These are phyloP conservation scores for Floccularia luteovirens DNA, from an alignment of 768 basidiomycete genomes.

Conservation along the genomic window DNA sequence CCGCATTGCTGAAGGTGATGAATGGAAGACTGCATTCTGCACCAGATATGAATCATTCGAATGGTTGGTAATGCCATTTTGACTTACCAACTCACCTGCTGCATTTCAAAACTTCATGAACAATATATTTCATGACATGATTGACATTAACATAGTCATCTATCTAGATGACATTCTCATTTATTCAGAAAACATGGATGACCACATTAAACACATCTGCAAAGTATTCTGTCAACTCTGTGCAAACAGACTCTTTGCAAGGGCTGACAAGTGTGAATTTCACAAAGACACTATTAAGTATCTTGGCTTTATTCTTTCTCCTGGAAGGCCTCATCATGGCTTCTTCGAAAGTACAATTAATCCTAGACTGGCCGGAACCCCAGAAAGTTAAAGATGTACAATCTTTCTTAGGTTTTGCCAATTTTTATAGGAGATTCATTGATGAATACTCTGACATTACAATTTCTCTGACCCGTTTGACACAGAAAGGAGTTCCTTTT, in stretches of 20 bases:
- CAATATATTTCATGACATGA: too few relatives aligned
- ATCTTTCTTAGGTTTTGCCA: constrained; percentile 35
- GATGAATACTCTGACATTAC: constrained; percentile 22
- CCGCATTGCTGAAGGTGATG: constrained; percentile 24
- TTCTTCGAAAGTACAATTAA: background rate
- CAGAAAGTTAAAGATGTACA: constrained; percentile 21
- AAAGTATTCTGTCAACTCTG: too few relatives aligned
- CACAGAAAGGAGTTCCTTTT: constrained; percentile 1
- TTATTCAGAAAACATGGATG: constrained; percentile 5
- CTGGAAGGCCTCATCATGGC: constrained; percentile 8
- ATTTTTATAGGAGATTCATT: constrained; percentile 38
- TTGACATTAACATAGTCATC: too few relatives aligned
- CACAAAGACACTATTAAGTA: too few relatives aligned
- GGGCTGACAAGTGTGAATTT: constrained; percentile 26
- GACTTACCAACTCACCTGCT: too few relatives aligned
- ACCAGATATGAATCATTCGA: constrained; percentile 27
- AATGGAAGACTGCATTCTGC: constrained; percentile 34
- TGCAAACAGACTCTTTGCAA: constrained; percentile 17
- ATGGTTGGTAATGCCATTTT: constrained; percentile 26
- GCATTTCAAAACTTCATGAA: too few relatives aligned
- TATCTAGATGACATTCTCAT: too few relatives aligned
- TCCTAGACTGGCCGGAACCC: constrained; percentile 21
- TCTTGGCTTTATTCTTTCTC: background rate
- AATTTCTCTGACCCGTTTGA: constrained; percentile 1
- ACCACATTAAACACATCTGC: constrained; percentile 12